Conservation (phyloP, 495 filamentous ascomycete genomes). For the Extremus antarcticus region DNA sequence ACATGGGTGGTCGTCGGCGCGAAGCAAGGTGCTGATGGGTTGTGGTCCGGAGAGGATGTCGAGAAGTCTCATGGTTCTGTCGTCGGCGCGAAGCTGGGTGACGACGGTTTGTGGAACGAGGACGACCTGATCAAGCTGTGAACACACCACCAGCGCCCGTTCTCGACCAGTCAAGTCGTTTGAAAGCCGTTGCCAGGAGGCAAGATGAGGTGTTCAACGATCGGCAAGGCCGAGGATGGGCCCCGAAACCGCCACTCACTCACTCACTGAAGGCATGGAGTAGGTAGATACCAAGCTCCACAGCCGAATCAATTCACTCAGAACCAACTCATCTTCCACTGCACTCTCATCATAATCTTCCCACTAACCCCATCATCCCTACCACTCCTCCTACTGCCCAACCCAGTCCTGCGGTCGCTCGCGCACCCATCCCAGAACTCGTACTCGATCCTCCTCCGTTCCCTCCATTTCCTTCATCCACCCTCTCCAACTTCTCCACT, state of each 20-base stretch:
- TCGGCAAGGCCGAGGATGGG: too few species aligned
- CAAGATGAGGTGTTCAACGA: too few species aligned
- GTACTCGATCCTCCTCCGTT: background rate
- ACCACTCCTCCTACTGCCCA: background rate
- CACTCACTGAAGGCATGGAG: too few species aligned
- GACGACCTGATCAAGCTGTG: background rate
- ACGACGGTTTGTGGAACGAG: background rate
- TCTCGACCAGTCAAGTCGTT: too few species aligned
- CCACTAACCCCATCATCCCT: background rate
- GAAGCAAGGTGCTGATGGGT: background rate
- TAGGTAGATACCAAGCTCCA: too few species aligned
- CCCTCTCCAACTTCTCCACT: background rate
- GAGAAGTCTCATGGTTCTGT: background rate
- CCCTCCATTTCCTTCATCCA: background rate
- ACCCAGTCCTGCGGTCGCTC: background rate
- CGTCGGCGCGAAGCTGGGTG: background rate
- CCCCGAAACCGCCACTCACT: too few species aligned
- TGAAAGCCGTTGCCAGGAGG: too few species aligned
- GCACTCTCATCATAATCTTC: background rate
- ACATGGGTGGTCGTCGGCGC: background rate
- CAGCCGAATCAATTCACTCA: too few species aligned
- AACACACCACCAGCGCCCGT: background rate
- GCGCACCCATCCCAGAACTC: background rate
- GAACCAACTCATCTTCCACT: background rate
- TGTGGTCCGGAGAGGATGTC: background rate